phyloP scores from a whole-genome alignment of 108 stramenopile species.

The Aurantiochytrium sp. region DNA sequence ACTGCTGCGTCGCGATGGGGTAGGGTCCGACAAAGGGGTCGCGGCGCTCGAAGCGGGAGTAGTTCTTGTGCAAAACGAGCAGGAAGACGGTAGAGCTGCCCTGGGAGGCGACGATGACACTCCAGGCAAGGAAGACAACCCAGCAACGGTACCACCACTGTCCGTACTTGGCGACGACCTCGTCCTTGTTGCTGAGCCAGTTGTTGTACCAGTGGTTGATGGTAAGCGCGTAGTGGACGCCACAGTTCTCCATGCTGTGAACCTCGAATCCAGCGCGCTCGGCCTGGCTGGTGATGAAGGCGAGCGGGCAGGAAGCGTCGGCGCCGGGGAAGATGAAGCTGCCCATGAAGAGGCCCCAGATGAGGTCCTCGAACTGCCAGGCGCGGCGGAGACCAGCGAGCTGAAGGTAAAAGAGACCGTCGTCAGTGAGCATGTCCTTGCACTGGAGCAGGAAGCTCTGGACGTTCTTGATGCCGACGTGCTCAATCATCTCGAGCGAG shows the following conservation, averaged over 20 bases:
- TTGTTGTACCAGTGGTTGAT: conserved; percentile 41
- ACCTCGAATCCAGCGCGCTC: conserved; percentile 41
- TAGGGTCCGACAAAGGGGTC: conserved; percentile 24
- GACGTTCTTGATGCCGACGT: conserved; percentile 37
- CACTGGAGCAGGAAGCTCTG: conserved; percentile 29
- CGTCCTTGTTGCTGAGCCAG: conserved; percentile 33
- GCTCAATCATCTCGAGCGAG: conserved; percentile 40
- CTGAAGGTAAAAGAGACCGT: conserved; percentile 35
- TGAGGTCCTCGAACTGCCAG: conserved; percentile 32
- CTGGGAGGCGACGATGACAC: not conserved
- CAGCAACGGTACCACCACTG: conserved; percentile 18
- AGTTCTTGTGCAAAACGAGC: not conserved
- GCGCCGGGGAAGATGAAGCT: conserved; percentile 37
- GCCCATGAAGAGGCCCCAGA: conserved; percentile 39
- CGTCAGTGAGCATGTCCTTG: conserved; percentile 33
- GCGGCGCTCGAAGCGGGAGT: conserved; percentile 28
- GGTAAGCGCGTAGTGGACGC: conserved; percentile 37
- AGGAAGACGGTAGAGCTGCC: not conserved
- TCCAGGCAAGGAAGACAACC: conserved; percentile 8
- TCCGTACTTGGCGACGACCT: not conserved
- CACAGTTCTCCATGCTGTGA: conserved; percentile 35
- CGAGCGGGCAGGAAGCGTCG: conserved; percentile 33
- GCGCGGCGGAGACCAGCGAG: conserved; percentile 34
- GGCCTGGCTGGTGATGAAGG: conserved; percentile 12
- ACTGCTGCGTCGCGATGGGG: conserved; percentile 14